Percentiles rank a stretch among this genome's conserved stretches.
Conservation (phyloP, 495 filamentous ascomycete species). For the Daldinia vernicosa region DNA sequence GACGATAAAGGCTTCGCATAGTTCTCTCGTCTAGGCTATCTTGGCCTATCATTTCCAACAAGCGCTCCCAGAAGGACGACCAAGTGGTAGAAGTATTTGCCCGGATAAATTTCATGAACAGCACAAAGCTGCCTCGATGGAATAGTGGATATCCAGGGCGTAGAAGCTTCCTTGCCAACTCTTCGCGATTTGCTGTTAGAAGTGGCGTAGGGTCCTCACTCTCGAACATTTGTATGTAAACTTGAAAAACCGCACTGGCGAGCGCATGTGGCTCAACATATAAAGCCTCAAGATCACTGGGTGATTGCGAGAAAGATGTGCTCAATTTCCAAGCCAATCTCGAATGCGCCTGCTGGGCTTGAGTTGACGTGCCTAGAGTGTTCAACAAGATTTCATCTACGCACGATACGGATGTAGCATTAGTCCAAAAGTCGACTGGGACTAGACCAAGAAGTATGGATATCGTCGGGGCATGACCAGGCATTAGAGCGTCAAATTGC, state of each 20-base stretch:
- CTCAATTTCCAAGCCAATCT: conserved; percentile 29
- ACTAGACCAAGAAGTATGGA: conserved; percentile 40
- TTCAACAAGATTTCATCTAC: conserved; percentile 31
- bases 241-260: conserved; percentile 14
- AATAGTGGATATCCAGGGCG: conserved; percentile 36
- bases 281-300: not conserved
- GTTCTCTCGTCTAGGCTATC: conserved; percentile 6
- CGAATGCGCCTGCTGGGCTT: conserved; percentile 4
- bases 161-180: not conserved
- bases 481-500: conserved; percentile 34
- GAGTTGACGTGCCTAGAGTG: not conserved
- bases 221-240: conserved; percentile 23
- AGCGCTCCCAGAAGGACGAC: conserved; percentile 20
- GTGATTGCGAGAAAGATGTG: conserved; percentile 6
- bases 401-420: conserved; percentile 39
- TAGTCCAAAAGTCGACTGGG: conserved; percentile 43
- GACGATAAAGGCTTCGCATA: conserved; percentile 18
- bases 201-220: conserved; percentile 6
- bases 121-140: conserved; percentile 54
- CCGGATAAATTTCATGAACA: conserved; percentile 38
- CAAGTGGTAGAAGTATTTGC: conserved; percentile 31
- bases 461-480: conserved; percentile 31
- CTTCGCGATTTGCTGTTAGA: not conserved
- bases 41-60: conserved; percentile 20
- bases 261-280: conserved; percentile 19